phyloP scores from a whole-genome alignment of 768 basidiomycete species.

The Lactarius vividus region DNA sequence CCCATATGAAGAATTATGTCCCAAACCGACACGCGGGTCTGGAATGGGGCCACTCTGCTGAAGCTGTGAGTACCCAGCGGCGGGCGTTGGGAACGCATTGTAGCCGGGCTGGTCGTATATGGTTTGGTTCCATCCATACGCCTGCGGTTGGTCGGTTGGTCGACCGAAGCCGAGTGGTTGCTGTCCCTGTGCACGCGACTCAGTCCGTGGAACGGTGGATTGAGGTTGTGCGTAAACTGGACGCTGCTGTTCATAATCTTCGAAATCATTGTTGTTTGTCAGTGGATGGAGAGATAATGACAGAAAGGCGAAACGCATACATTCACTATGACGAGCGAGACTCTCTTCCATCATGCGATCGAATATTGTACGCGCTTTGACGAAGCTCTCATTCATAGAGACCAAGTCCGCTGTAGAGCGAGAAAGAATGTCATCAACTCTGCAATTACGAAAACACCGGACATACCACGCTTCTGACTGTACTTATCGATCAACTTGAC shows the following conservation, averaged over 20 bases:
- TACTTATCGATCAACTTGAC: conserved; percentile 97
- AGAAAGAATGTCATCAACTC: background rate
- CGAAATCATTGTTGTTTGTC: background rate
- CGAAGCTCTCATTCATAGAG: conserved; percentile 92
- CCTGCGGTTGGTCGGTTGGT: conserved; percentile 36
- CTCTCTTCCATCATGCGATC: conserved; percentile 94
- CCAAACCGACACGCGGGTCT: conserved; percentile 3
- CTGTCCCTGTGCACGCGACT: conserved; percentile 33
- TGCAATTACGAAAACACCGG: background rate
- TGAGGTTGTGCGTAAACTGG: conserved; percentile 30
- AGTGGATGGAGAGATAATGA: conserved; percentile 15
- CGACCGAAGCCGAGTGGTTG: conserved; percentile 32
- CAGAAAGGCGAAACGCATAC: conserved; percentile 38
- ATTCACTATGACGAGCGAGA: conserved; percentile 66
- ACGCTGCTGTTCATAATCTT: conserved; percentile 56
- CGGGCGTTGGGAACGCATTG: conserved; percentile 38
- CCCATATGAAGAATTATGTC: conserved; percentile 10
- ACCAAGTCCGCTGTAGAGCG: conserved; percentile 74
- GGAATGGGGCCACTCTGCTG: conserved; percentile 31
- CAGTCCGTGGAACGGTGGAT: conserved; percentile 34
- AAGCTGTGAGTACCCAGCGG: conserved; percentile 32
- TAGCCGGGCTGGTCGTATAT: conserved; percentile 47
- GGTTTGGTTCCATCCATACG: conserved; percentile 52
- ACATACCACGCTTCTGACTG: conserved; percentile 79
- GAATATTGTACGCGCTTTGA: conserved; percentile 84